phyloP scores from a whole-genome alignment of 345 rosid genomes.

The Angophora floribunda region DNA sequence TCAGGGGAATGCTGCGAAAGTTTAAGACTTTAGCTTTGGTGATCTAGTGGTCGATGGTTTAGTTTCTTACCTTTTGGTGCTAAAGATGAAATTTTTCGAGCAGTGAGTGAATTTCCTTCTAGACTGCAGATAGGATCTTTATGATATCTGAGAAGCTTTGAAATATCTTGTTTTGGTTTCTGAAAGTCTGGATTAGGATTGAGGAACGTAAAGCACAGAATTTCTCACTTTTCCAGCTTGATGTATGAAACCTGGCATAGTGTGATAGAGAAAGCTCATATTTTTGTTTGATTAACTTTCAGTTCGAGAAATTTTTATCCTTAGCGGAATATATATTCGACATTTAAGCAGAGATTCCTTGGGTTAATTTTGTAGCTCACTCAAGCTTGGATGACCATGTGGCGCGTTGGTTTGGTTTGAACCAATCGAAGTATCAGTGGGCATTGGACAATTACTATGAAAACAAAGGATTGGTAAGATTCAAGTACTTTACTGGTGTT shows the following conservation, averaged over 20 bases:
- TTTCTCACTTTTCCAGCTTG: background rate
- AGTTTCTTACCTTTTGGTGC: background rate
- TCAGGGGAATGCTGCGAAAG: background rate
- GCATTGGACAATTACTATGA: conserved; percentile 91
- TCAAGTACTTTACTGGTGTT: background rate
- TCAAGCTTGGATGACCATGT: conserved; percentile 93
- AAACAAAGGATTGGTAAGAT: conserved; percentile 70
- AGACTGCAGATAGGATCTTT: background rate
- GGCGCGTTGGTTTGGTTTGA: conserved; percentile 98
- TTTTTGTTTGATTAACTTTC: background rate
- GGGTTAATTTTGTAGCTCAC: conserved; percentile 47
- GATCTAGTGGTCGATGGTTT: background rate
- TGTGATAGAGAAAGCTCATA: background rate
- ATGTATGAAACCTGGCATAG: background rate
- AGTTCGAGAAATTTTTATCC: background rate
- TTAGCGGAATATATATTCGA: background rate
- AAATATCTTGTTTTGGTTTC: background rate
- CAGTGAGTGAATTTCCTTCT: background rate
- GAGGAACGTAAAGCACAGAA: background rate
- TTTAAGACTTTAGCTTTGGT: background rate
- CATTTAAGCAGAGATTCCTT: background rate
- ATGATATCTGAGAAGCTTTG: background rate
- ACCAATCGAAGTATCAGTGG: conserved; percentile 99
- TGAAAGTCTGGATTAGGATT: background rate
- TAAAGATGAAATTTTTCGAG: background rate